phyloP scores from a whole-genome alignment of 495 filamentous ascomycete genomes.

The Beverwykella pulmonaria region DNA sequence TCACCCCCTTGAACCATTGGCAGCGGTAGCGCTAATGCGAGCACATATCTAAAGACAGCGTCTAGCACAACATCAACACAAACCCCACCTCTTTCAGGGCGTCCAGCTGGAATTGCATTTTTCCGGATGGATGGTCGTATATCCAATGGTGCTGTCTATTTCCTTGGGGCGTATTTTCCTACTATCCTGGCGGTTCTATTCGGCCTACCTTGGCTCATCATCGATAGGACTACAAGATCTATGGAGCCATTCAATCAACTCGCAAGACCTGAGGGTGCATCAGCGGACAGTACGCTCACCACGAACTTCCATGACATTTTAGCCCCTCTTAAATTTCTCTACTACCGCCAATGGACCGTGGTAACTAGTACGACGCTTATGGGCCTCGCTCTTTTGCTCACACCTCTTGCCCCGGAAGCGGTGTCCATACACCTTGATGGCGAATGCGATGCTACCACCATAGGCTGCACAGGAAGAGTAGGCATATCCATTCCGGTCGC shows the following conservation, averaged over 20 bases:
- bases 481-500: neutral
- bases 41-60: no score
- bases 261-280: neutral
- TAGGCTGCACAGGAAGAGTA: neutral
- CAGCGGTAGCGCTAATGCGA: no score
- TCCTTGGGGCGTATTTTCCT: slow-evolving; percentile 9
- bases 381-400: neutral
- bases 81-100: no score
- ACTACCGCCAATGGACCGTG: neutral
- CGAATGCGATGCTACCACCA: neutral
- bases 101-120: no score
- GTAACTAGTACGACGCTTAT: neutral
- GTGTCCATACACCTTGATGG: slow-evolving; percentile 5
- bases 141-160: slow-evolving; percentile 5
- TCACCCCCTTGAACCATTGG: no score
- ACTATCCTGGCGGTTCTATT: slow-evolving; percentile 2
- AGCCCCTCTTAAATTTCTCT: neutral
- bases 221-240: neutral
- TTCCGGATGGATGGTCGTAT: no score
- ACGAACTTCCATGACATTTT: neutral
- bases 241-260: slow-evolving; percentile 14
- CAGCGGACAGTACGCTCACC: neutral
- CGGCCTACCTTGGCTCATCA: slow-evolving; percentile 3
- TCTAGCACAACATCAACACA: no score
- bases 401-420: slow-evolving; percentile 2